Evolutionary conservation across 169 alveolate genomes (phyloP), one percentile per base, ranked within the genome.

Genomic region (Plasmodium vivax): DNA sequence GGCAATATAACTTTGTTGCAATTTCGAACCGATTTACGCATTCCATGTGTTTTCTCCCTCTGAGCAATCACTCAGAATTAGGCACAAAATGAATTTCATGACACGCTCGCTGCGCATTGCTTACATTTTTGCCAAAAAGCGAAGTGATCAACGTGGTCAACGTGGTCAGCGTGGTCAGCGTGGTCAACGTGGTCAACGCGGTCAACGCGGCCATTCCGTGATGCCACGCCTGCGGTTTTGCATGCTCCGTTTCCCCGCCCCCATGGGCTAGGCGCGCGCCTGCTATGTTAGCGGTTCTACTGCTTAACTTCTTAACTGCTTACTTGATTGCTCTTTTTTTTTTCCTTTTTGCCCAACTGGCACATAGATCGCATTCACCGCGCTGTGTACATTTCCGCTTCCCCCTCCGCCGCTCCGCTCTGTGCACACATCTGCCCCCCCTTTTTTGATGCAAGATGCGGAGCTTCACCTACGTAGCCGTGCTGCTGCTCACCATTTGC

Each of bases 401-500:
- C 58, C 23, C 30, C 47, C 16, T 83, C 27, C 74, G 1, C 19
- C 58, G 14, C 75, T 23, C 19, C 62, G 45, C 54, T 84, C 2
- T 16, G 27, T 41, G 5, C 30, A 36, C 56, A 41, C 74, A 27
- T 58, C n/a, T 19, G 7, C 62, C 38, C 34, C 68, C 19, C 12
- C 58, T 10, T 84, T 71, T 62, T 71, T 84, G 19, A 71, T 45
- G 51, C 47, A 83, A 83, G 71, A 83, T 83, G 92, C 4, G 62
- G 68, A 58, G 74, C 32, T 84, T 58, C 4, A 71, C n/a, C 36
- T 36, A 9, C 12, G 2, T 84, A 9, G 54, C 54, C 38, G 45
- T 51, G 19, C 54, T 74, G 27, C 45, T 75, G 32, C 12, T 56
- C 4, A 14, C 36, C 54, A 84, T 79, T 30, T 87, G 34, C 30